Conservation (phyloP, 2,329 filamentous ascomycete species). For the Harringtonia lauricola region DNA sequence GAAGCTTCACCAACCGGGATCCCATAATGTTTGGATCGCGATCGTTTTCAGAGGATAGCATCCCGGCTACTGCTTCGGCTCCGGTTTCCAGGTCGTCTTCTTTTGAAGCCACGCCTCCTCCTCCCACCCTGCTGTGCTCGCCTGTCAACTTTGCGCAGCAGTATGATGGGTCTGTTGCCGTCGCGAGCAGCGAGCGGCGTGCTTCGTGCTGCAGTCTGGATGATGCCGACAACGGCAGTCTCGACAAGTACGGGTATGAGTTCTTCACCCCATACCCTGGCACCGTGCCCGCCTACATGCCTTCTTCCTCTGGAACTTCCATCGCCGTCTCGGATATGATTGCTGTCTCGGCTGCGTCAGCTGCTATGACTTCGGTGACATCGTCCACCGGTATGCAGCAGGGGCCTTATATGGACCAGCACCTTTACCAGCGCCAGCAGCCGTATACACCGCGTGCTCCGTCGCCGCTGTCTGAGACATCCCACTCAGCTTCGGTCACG, state of each 20-base stretch:
- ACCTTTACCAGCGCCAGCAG: conserved; percentile 35
- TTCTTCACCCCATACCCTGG: conserved; percentile 72
- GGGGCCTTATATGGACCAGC: conserved; percentile 18
- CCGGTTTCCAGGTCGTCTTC: background rate
- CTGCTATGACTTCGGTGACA: conserved; percentile 15
- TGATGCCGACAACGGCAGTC: conserved; percentile 29
- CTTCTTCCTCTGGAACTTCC: background rate
- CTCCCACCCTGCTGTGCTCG: conserved; percentile 50
- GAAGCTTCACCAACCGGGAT: conserved; percentile 53
- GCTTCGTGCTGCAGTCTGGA: conserved; percentile 58
- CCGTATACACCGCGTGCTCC: conserved; percentile 34
- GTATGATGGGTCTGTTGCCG: conserved; percentile 16
- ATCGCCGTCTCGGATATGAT: background rate
- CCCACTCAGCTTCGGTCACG: conserved; percentile 21
- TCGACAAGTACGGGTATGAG: conserved; percentile 52
- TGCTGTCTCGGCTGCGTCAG: conserved; percentile 15
- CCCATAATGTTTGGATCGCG: conserved; percentile 32
- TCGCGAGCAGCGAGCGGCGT: conserved; percentile 34
- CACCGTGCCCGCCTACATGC: conserved; percentile 37
- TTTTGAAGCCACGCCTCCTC: conserved; percentile 22
- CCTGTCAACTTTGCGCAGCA: conserved; percentile 44
- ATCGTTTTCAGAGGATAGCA: conserved; percentile 19
- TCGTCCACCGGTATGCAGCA: conserved; percentile 5
- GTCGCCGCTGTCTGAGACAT: conserved; percentile 27
- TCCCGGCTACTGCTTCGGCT: conserved; percentile 25